Base-by-base conservation (phyloP, 352 stramenopile species). In the Pythium pyrilobum region DNA sequence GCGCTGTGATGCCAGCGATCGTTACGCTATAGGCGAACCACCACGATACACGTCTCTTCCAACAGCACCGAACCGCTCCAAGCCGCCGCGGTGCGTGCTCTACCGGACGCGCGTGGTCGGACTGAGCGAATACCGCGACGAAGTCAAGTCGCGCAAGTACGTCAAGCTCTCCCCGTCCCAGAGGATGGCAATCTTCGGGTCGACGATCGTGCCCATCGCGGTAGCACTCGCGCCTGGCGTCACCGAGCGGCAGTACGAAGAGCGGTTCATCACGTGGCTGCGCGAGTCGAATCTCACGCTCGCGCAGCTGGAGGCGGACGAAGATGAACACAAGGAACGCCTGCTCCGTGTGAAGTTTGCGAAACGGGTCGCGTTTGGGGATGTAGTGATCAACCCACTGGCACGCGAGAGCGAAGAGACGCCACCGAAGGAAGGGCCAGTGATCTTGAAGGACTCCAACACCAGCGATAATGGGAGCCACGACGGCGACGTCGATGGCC, bases 191-290 rank as follows among this genome's bases (percentile, higher is more conserved):
- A 15, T 51, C 10, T 62, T 56, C 32, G 54, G 45, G 8, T 51
- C 45, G 16, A 41, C 36, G n/a, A 56, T 45, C 24, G 20, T 56
- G 29, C 54, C 54, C 16, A 62, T 62, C 45, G n/a, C 25, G 7
- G 46, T 62, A 16, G 45, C 54, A 18, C 39, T 62, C 13, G 45
- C 45, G 11, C 54, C 37, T n/a, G 45, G 54, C 29, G 54, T 56
- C 31, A 40, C 38, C 4, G 32, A 27, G 31, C 36, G 24, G 15
- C 38, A 56, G 46, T 62, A 62, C 42, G 63, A 71, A 36, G 18
- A 36, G 7, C 23, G 49, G 11, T 64, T 71, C 18, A 5, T 56
- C 10, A 13, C 36, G 29, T 71, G 55, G 52, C n/a, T 71, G 7
- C 0, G 16, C 0, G 18, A 13, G 4, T 12, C 47, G 9, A 29